Evolutionary conservation across 2,329 filamentous ascomycete genomes (phyloP).

Genomic region (Aspergillus caelatus): DNA sequence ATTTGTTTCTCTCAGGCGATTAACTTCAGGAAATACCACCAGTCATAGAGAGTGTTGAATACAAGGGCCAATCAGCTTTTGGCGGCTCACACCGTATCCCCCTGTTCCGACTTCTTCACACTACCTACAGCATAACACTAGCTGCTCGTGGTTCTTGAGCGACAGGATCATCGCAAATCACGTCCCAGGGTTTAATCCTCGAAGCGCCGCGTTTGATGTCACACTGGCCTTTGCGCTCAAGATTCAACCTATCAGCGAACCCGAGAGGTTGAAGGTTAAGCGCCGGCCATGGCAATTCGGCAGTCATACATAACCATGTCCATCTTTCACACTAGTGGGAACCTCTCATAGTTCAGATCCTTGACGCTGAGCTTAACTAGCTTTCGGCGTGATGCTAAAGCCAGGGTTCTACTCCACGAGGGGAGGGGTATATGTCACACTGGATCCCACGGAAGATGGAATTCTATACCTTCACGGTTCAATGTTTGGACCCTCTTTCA

Average conservation of each 20-base stretch:
- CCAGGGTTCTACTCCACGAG: not conserved
- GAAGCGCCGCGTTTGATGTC: slow-evolving; percentile 22
- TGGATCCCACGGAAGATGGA: not conserved
- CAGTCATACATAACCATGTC: slow-evolving; percentile 19
- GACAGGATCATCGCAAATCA: slow-evolving; percentile 17
- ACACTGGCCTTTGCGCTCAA: slow-evolving; percentile 14
- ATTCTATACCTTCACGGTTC: not conserved
- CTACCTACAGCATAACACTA: not conserved
- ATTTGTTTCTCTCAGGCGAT: slow-evolving; percentile 1
- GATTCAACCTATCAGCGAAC: slow-evolving; percentile 25
- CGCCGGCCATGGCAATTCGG: slow-evolving; percentile 28
- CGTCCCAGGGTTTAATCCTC: not conserved
- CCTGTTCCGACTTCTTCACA: not conserved
- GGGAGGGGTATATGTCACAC: slow-evolving; percentile 14
- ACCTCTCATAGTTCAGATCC: slow-evolving; percentile 28
- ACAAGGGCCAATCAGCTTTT: not conserved
- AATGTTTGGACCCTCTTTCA: not conserved
- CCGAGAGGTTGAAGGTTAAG: slow-evolving; percentile 24
- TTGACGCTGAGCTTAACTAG: slow-evolving; percentile 17
- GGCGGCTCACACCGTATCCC: not conserved
- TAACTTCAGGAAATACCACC: not conserved
- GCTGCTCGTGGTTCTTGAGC: slow-evolving; percentile 12
- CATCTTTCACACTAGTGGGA: slow-evolving; percentile 23
- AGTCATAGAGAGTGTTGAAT: not conserved
- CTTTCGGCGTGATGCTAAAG: slow-evolving; percentile 7